phyloP scores from a whole-genome alignment of 2,329 filamentous ascomycete genomes.

The Colletotrichum sp. region DNA sequence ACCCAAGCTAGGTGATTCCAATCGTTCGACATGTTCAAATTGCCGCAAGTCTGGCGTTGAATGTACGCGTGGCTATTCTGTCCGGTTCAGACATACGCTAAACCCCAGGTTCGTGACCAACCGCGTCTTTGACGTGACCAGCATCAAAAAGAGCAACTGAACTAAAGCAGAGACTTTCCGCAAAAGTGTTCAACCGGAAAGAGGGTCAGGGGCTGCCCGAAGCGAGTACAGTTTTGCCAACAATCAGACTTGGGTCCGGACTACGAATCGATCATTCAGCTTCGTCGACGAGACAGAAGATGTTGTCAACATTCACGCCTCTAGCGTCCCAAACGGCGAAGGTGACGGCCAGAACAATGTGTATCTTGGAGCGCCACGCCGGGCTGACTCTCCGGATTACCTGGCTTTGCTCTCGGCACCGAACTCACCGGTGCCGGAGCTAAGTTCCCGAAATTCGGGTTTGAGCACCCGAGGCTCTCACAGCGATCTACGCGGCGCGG shows the following conservation, averaged over 20 bases:
- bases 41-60: conserved; percentile 30
- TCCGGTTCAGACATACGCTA: conserved; percentile 31
- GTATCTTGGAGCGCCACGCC: background rate
- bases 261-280: conserved; percentile 27
- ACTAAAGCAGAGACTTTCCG: background rate
- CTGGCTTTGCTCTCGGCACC: background rate
- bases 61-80: conserved; percentile 30
- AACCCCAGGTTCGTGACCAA: conserved; percentile 30
- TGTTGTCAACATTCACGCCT: conserved; percentile 30
- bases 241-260: conserved; percentile 31
- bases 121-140: background rate
- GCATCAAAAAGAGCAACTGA: background rate
- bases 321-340: background rate
- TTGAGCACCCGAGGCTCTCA: background rate
- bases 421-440: background rate
- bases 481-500: background rate
- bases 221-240: conserved; percentile 27
- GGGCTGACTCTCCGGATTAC: background rate
- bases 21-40: conserved; percentile 25
- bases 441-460: background rate
- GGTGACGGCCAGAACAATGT: background rate
- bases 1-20: background rate
- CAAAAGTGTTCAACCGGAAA: conserved; percentile 1
- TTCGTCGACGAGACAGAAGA: conserved; percentile 34
- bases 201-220: background rate